phyloP scores from a whole-genome alignment of 2,329 filamentous ascomycete genomes.

The Cadophora malorum region DNA sequence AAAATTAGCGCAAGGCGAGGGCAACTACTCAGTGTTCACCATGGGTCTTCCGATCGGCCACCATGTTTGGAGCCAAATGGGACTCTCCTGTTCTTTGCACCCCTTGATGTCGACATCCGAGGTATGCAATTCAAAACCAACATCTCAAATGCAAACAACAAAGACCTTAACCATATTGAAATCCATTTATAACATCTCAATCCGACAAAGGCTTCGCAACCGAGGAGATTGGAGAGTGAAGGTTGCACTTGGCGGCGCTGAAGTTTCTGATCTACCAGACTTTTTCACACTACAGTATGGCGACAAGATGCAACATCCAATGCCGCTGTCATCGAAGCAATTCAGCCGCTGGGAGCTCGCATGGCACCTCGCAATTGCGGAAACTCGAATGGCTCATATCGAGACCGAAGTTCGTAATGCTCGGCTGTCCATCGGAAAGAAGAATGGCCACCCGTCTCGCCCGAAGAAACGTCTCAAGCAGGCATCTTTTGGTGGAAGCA shows the following conservation, averaged over 20 bases:
- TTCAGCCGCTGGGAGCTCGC: constrained; percentile 6
- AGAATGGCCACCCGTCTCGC: not conserved
- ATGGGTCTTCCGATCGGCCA: not conserved
- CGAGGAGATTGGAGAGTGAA: not conserved
- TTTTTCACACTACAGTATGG: too few relatives aligned
- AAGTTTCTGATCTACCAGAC: too few relatives aligned
- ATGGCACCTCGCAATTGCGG: not conserved
- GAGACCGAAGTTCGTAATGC: not conserved
- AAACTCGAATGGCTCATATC: not conserved
- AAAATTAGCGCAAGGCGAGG: not conserved
- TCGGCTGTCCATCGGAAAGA: not conserved
- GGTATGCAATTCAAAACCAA: not conserved
- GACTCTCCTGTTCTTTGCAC: not conserved
- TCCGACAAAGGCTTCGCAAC: not conserved
- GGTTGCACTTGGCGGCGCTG: too few relatives aligned
- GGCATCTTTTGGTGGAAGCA: not conserved
- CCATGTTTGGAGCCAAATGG: not conserved
- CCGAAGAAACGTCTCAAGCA: not conserved
- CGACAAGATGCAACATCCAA: not conserved
- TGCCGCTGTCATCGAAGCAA: not conserved
- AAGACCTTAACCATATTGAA: not conserved
- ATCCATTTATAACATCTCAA: not conserved
- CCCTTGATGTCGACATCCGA: not conserved
- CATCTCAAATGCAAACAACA: not conserved
- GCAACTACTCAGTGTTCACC: not conserved